Conservation (phyloP, 2,329 filamentous ascomycete genomes). For the Incumbomyces lentus region DNA sequence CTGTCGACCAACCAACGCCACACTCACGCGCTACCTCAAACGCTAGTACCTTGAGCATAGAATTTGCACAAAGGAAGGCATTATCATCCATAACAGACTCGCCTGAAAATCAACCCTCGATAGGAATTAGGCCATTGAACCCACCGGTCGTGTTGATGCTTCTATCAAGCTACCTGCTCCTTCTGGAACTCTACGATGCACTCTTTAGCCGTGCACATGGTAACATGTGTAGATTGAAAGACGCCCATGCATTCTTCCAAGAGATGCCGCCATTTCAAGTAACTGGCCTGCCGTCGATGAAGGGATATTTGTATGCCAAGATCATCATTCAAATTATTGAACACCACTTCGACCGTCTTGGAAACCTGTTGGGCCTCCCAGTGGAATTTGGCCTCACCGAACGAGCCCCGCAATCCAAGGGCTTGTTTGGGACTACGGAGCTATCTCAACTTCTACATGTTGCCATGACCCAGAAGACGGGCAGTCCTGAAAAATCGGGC, state of each 20-base stretch:
- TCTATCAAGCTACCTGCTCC: conserved; percentile 8
- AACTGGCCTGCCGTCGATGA: conserved; percentile 7
- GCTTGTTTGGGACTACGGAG: conserved; percentile 1
- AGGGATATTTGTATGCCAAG: conserved; percentile 8
- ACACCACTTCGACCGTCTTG: conserved; percentile 10
- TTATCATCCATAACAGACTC: no score
- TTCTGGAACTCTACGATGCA: conserved; percentile 6
- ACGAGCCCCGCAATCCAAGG: no score
- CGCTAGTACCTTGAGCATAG: no score
- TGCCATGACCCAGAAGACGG: conserved; percentile 3
- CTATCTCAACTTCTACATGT: conserved; percentile 6
- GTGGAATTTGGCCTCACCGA: no score
- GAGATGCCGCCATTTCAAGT: background rate
- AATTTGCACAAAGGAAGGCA: no score
- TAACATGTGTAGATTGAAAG: no score
- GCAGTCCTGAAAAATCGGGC: background rate
- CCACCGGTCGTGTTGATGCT: conserved; percentile 7
- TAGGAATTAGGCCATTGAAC: background rate
- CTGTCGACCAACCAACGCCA: no score
- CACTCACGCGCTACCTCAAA: no score
- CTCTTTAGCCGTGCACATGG: conserved; percentile 2
- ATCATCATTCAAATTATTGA: conserved; percentile 12
- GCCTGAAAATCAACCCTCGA: background rate
- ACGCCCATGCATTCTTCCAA: no score
- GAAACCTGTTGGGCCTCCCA: conserved; percentile 1